Evolutionary conservation across 139 green algal genomes (phyloP), one percentile per base, ranked within the genome.

Genomic region (Asterochloris sp.): DNA sequence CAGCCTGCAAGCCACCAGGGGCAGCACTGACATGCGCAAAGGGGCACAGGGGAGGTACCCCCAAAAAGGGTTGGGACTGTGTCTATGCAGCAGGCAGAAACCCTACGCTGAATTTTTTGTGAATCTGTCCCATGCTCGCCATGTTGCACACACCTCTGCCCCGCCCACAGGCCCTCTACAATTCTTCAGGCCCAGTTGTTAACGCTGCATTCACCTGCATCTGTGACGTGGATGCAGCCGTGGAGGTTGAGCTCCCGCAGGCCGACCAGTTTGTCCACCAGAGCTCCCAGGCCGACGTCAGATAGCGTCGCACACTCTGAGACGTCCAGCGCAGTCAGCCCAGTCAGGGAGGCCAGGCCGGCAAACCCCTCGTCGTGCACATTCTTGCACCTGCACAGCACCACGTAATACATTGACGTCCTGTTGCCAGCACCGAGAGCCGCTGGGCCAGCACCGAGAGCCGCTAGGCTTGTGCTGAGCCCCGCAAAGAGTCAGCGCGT

Each of bases 211-310:
- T 13, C 23, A 81, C 77, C 77, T 64, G 63, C 26, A 62, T 81
- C 77, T 62, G 77, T 81, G 77, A 81, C 27, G 28, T 81, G 77
- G 63, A 64, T 26, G 27, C 77, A 81, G 62, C 73, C 61, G 12
- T 73, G 63, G 15, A 81, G 77, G 26, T 4, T 74, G 62, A 81
- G 77, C 21, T 38, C 47, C 11, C 62, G 77, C 11, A 81, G 62
- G n/a, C 15, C 28, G 13, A 62, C n/a, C 10, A 74, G 62, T n/a
- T 62, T 62, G 19, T 15, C n/a, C 27, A 73, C n/a, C 62, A 81
- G 15, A 19, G 17, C 21, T 12, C 27, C 61, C 62, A 81, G 63
- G 77, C 77, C 77, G 4, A 23, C 15, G 16, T 81, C 77, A 47
- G 24, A 63, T 13, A 81, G 63, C 14, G 61, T 62, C 11, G 14